phyloP scores from a whole-genome alignment of 352 stramenopile genomes.

The Pythium grandisporangium region DNA sequence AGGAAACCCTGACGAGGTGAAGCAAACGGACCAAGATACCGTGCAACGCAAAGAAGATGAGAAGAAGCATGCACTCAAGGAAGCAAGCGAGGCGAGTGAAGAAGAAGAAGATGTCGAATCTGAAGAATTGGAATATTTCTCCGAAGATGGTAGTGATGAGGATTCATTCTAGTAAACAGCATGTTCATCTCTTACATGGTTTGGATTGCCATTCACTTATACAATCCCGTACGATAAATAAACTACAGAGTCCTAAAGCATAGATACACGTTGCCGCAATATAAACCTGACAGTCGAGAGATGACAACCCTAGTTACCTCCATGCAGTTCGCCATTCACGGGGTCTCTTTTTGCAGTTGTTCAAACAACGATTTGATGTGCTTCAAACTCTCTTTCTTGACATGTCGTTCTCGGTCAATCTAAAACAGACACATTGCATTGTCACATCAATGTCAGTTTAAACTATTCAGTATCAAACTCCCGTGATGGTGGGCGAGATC shows the following conservation, averaged over 20 bases:
- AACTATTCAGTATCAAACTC: too few relatives aligned
- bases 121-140: slow-evolving; percentile 81
- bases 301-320: too few relatives aligned
- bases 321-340: too few relatives aligned
- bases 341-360: slow-evolving; percentile 44
- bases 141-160: slow-evolving; percentile 68
- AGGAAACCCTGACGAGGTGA: neutral
- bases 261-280: too few relatives aligned
- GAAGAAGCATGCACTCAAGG: slow-evolving; percentile 32
- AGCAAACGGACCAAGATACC: neutral
- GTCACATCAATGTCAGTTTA: too few relatives aligned
- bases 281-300: too few relatives aligned
- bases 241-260: too few relatives aligned
- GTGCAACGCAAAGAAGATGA: slow-evolving; percentile 19
- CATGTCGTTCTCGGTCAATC: slow-evolving; percentile 57
- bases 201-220: too few relatives aligned
- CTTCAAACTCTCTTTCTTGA: slow-evolving; percentile 58
- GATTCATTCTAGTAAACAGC: slow-evolving; percentile 50
- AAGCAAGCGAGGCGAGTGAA: slow-evolving; percentile 42
- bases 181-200: too few relatives aligned
- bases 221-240: too few relatives aligned
- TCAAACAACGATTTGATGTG: slow-evolving; percentile 77
- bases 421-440: slow-evolving; percentile 9
- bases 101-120: slow-evolving; percentile 50
- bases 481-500: too few relatives aligned